Conservation (phyloP, 1,284 basidiomycete species). For the Stereum hirsutum region DNA sequence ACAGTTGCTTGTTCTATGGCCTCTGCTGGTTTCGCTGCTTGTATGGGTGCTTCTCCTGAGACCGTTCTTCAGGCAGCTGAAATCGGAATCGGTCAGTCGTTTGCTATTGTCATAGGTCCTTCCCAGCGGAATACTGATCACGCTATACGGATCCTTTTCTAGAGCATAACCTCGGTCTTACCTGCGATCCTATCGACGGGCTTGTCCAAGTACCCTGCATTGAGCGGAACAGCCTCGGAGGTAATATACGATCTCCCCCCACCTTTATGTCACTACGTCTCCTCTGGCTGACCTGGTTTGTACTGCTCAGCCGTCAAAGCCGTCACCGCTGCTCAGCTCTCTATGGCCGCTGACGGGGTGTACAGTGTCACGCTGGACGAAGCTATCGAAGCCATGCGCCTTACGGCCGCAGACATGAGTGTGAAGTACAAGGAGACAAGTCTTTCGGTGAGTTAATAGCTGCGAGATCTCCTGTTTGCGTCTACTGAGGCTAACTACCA, state of each 20-base stretch:
- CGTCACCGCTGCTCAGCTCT: constrained; percentile 87
- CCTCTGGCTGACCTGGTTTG: constrained; percentile 3
- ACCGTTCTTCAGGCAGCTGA: constrained; percentile 84
- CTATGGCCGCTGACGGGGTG: constrained; percentile 83
- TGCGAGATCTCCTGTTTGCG: background rate
- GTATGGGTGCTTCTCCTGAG: constrained; percentile 81
- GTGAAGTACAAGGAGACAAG: constrained; percentile 91
- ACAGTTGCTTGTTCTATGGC: constrained; percentile 88
- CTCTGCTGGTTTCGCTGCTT: constrained; percentile 87
- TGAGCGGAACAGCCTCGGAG: constrained; percentile 82
- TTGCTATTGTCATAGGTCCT: constrained; percentile 5
- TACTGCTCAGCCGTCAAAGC: constrained; percentile 67
- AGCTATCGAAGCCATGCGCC: constrained; percentile 91
- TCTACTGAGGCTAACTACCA: background rate
- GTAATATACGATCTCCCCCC: constrained; percentile 30
- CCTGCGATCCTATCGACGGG: constrained; percentile 90
- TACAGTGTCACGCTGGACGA: constrained; percentile 89
- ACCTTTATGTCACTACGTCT: too few species aligned
- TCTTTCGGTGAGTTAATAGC: constrained; percentile 58
- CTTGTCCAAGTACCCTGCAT: constrained; percentile 94
- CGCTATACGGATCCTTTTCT: constrained; percentile 9
- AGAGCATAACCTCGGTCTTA: constrained; percentile 84
- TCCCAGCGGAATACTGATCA: too few species aligned
- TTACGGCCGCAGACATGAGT: constrained; percentile 86
- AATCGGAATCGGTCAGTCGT: constrained; percentile 73